phyloP scores from a whole-genome alignment of 768 basidiomycete species.

The Auricularia heimuer region DNA sequence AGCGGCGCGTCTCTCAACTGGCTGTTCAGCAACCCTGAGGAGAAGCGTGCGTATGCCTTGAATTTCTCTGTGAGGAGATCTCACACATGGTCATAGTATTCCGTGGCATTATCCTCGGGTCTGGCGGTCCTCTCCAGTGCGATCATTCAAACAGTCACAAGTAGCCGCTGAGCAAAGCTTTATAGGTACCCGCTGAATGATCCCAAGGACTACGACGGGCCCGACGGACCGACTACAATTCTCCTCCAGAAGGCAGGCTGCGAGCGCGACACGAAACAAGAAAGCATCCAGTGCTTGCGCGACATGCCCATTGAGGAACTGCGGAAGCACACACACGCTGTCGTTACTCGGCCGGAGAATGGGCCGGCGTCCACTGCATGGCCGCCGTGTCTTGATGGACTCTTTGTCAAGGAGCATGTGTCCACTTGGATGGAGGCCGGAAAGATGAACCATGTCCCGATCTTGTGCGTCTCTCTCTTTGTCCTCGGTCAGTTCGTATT shows the following conservation, averaged over 20 bases:
- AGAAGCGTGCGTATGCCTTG: neutral
- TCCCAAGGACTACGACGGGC: neutral
- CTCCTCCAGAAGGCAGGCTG: neutral
- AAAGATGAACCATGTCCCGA: neutral
- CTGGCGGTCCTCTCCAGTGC: neutral
- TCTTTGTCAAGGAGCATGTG: neutral
- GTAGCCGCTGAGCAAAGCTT: no score
- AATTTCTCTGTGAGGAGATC: neutral
- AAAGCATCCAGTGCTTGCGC: neutral
- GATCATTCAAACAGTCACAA: no score
- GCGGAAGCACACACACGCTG: neutral
- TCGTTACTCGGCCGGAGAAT: neutral
- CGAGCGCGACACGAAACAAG: neutral
- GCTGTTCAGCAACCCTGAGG: neutral
- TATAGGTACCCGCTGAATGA: neutral
- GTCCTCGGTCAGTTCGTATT: no score
- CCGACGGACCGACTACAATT: neutral
- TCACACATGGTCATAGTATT: neutral
- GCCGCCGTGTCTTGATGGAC: neutral
- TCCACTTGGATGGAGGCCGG: neutral
- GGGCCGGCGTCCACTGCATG: neutral
- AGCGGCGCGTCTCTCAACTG: conserved; percentile 14
- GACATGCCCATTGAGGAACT: neutral
- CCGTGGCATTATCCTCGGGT: neutral
- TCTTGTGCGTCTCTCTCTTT: neutral